Conservation (phyloP, 768 basidiomycete species). For the Lactarius trivialis region DNA sequence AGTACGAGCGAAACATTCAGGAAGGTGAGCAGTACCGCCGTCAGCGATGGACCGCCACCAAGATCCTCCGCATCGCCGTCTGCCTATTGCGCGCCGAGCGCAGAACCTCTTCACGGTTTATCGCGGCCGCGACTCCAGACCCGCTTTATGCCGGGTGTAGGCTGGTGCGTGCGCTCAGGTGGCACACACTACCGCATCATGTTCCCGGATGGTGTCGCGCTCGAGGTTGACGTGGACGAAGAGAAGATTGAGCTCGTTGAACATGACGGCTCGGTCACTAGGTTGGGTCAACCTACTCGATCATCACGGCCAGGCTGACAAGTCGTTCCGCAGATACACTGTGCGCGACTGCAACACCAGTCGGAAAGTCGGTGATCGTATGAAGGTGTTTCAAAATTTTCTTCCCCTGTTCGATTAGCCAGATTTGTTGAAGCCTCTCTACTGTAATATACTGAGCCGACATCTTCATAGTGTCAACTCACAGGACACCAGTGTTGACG, state of each 20-base stretch:
- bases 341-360: conserved; percentile 32
- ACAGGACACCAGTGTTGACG: too few species aligned
- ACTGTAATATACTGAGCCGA: neutral
- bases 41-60: neutral
- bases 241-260: conserved; percentile 35
- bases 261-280: conserved; percentile 27
- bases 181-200: conserved; percentile 38
- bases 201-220: conserved; percentile 37
- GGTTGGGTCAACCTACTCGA: conserved; percentile 16
- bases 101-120: neutral
- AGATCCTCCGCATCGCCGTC: conserved; percentile 21
- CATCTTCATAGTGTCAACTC: neutral
- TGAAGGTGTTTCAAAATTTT: conserved; percentile 39
- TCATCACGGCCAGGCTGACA: neutral
- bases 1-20: conserved; percentile 18
- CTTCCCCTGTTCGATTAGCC: conserved; percentile 36
- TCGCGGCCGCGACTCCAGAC: conserved; percentile 27
- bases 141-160: conserved; percentile 36
- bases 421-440: conserved; percentile 1
- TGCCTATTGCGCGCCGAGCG: conserved; percentile 18
- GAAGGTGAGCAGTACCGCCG: conserved; percentile 22
- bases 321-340: conserved; percentile 26
- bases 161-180: conserved; percentile 39
- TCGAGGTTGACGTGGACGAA: conserved; percentile 41
- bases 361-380: conserved; percentile 34